Base-by-base conservation (phyloP, 257 asterid species). In the Solanum chiquidenum region DNA sequence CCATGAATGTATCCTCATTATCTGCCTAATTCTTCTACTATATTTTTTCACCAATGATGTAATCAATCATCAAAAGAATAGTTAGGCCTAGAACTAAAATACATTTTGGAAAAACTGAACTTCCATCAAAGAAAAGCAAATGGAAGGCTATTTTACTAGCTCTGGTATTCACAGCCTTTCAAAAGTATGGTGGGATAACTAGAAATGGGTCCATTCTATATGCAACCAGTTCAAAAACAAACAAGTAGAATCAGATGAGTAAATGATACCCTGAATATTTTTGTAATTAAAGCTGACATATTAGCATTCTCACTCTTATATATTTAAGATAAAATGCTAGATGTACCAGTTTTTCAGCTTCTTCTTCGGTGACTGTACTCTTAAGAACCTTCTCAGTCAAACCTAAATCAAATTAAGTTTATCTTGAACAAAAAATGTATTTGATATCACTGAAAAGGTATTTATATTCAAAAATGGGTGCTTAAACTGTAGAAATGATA, bases 291-390 rank as follows among this genome's bases (percentile, higher is more conserved):
- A 71, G 42, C 77, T 33, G 42, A 33, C 77, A 29, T 71, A 31
- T 71, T 71, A 33, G 42, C 13, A 71, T 31, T 58, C 66, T 58
- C 21, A 49, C 60, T 74, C 34, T 38, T 75, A 40, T 75, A 38
- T 52, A 75, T 75, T 75, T 75, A 75, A 23, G 58, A 75, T n/a
- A 75, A 38, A 38, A 64, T 74, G 64, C 79, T 12, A 84, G n/a
- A 83, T 11, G 44, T 90, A 97, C 99, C 99, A 93, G 95, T 84
- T 92, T 90, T 92, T 97, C 98, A 90, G 99, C 99, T 90, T 95
- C 99, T 89, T 88, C 89, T 89, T 92, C 98, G 76, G 92, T 95
- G 68, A 92, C 89, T 83, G 95, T 90, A 90, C 99, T 97, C 80
- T 83, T 89, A 89, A 95, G 98, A 88, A 95, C 99, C 95, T 72